phyloP scores from a whole-genome alignment of 2,329 filamentous ascomycete genomes.

The Colletotrichum higginsianum region DNA sequence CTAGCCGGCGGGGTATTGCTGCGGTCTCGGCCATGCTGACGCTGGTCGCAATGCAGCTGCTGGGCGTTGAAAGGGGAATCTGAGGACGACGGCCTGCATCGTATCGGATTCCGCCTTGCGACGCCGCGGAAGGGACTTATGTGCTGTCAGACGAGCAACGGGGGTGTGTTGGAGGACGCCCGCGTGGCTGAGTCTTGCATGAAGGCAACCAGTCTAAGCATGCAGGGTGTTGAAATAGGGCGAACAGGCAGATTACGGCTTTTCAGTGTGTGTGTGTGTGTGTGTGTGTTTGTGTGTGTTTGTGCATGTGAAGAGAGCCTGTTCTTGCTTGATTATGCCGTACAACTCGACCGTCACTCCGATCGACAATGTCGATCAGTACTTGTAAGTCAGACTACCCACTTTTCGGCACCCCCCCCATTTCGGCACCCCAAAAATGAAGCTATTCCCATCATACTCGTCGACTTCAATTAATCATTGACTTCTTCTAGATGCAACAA shows the following conservation, averaged over 20 bases:
- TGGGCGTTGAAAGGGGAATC: too few relatives aligned
- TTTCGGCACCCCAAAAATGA: too few relatives aligned
- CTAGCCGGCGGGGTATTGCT: not conserved
- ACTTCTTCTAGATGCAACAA: too few relatives aligned
- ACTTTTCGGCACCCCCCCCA: too few relatives aligned
- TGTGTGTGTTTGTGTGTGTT: not conserved
- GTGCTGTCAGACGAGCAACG: not conserved
- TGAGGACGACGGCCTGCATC: too few relatives aligned
- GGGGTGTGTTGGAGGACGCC: not conserved
- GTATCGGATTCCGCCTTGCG: not conserved
- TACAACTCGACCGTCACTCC: not conserved
- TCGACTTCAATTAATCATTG: too few relatives aligned
- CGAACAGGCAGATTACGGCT: not conserved
- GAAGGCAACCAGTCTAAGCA: slow-evolving; percentile 22
- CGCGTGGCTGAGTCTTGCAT: slow-evolving; percentile 3
- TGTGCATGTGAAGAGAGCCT: not conserved
- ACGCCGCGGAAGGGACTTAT: not conserved
- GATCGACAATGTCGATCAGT: too few relatives aligned
- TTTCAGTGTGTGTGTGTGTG: not conserved
- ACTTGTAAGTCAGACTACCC: too few relatives aligned
- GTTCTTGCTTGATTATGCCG: not conserved
- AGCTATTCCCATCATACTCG: too few relatives aligned
- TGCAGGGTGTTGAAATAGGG: slow-evolving; percentile 3
- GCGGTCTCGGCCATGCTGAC: not conserved
- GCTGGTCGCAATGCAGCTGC: not conserved